Evolutionary conservation across 2,329 filamentous ascomycete species (phyloP).

Genomic region (Aureobasidium sp.): DNA sequence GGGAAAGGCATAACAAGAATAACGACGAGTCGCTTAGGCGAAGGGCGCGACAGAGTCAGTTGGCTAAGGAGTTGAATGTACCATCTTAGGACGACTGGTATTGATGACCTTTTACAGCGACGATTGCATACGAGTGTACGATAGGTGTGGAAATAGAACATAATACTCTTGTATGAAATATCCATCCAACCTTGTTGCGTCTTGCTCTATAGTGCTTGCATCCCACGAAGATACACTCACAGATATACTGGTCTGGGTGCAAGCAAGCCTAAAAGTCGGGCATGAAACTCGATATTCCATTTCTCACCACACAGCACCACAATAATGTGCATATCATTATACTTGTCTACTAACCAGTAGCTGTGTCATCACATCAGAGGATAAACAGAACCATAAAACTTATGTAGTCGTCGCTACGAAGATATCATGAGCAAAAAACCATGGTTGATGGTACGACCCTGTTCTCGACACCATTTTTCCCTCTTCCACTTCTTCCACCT

Average conservation of each 20-base stretch:
- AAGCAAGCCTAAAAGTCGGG: too few relatives aligned
- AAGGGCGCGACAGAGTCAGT: not conserved
- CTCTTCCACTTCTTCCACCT: not conserved
- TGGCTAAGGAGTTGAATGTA: not conserved
- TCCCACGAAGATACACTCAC: too few relatives aligned
- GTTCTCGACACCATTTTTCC: not conserved
- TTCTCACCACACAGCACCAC: too few relatives aligned
- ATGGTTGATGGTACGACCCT: not conserved
- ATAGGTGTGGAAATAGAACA: not conserved
- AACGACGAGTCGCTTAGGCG: not conserved
- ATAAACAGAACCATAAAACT: too few relatives aligned
- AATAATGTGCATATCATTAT: too few relatives aligned
- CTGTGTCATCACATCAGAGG: too few relatives aligned
- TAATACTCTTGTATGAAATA: not conserved
- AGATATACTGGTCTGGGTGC: too few relatives aligned
- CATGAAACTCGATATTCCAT: too few relatives aligned
- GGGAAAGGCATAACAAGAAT: slow-evolving; percentile 7
- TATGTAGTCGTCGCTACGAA: too few relatives aligned
- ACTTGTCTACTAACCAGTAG: too few relatives aligned
- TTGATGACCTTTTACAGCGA: not conserved
- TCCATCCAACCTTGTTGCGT: too few relatives aligned
- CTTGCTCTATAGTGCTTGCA: too few relatives aligned
- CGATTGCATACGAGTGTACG: not conserved
- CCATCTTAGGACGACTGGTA: not conserved
- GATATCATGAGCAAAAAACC: not conserved